These are phyloP conservation scores for Carpinus fangiana DNA, from an alignment of 306 rosid species.

Conservation along the genomic window DNA sequence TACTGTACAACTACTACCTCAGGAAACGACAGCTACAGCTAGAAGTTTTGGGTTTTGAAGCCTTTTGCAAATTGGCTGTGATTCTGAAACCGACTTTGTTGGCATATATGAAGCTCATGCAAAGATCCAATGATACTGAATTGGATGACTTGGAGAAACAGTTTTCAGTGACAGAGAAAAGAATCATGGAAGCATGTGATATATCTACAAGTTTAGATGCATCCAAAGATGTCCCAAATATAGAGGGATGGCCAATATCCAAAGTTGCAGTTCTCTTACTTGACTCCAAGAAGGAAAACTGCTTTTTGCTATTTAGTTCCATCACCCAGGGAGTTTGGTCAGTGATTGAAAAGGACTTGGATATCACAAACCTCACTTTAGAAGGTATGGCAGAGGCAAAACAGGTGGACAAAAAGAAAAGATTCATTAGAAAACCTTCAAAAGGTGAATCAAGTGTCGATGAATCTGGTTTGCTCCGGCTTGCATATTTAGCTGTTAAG, in stretches of 20 bases:
- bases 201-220: slow-evolving; percentile 56
- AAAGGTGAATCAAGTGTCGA: slow-evolving; percentile 43
- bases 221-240: slow-evolving; percentile 51
- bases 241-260: slow-evolving; percentile 73
- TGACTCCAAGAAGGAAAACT: slow-evolving; percentile 62
- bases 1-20: slow-evolving; percentile 81
- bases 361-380: slow-evolving; percentile 37
- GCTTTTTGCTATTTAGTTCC: slow-evolving; percentile 53
- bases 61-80: slow-evolving; percentile 70
- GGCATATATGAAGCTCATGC: slow-evolving; percentile 66
- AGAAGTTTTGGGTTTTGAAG: slow-evolving; percentile 52
- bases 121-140: slow-evolving; percentile 43
- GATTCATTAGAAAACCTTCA: slow-evolving; percentile 46
- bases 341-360: slow-evolving; percentile 59
- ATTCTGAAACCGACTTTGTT: slow-evolving; percentile 59
- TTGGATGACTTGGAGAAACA: slow-evolving; percentile 62
- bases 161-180: slow-evolving; percentile 66
- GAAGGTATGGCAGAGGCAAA: slow-evolving; percentile 35
- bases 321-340: slow-evolving; percentile 74
- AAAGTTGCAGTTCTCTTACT: slow-evolving; percentile 72
- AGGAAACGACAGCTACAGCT: slow-evolving; percentile 58
- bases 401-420: slow-evolving; percentile 39
- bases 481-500: slow-evolving; percentile 70
- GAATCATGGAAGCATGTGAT: slow-evolving; percentile 72
- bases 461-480: slow-evolving; percentile 47